Evolutionary conservation across 2,329 filamentous ascomycete genomes (phyloP).

Genomic region (Colletotrichum endophyticum): DNA sequence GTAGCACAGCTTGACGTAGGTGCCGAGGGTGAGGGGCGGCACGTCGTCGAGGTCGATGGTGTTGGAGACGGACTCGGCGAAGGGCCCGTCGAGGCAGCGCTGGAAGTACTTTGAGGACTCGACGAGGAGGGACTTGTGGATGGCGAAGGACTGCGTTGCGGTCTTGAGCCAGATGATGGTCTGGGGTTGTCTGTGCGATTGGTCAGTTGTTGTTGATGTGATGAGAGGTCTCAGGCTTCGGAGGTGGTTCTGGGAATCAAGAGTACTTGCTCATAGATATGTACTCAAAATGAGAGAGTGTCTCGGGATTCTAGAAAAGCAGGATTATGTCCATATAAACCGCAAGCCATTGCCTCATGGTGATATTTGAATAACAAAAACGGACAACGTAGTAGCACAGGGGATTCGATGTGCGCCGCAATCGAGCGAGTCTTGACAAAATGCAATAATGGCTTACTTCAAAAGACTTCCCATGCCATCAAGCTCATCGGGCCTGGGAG

Average conservation of each 20-base stretch:
- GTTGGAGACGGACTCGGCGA: slow-evolving; percentile 7
- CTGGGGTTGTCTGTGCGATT: slow-evolving; percentile 6
- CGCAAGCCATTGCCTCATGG: not conserved
- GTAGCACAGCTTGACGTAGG: slow-evolving; percentile 19
- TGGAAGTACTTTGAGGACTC: slow-evolving; percentile 19
- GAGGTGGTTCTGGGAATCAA: no score
- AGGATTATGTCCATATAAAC: not conserved
- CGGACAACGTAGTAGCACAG: not conserved
- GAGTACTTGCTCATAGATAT: not conserved
- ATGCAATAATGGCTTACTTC: not conserved
- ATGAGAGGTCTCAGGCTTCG: not conserved
- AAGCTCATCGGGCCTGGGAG: slow-evolving; percentile 1
- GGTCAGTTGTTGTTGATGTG: not conserved
- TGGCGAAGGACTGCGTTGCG: slow-evolving; percentile 4
- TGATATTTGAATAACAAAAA: not conserved
- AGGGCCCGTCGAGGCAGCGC: slow-evolving; percentile 13
- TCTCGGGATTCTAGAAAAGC: not conserved
- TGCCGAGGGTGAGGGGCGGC: not conserved
- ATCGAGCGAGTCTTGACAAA: no score
- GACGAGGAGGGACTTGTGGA: slow-evolving; percentile 12
- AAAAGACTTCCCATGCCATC: not conserved
- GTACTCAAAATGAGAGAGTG: not conserved
- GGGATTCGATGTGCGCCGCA: no score
- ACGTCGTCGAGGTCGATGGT: slow-evolving; percentile 14
- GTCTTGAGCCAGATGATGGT: slow-evolving; percentile 16